These are phyloP conservation scores for Umbilicaria muhlenbergii DNA, from an alignment of 495 filamentous ascomycete species.

Conservation along the genomic window DNA sequence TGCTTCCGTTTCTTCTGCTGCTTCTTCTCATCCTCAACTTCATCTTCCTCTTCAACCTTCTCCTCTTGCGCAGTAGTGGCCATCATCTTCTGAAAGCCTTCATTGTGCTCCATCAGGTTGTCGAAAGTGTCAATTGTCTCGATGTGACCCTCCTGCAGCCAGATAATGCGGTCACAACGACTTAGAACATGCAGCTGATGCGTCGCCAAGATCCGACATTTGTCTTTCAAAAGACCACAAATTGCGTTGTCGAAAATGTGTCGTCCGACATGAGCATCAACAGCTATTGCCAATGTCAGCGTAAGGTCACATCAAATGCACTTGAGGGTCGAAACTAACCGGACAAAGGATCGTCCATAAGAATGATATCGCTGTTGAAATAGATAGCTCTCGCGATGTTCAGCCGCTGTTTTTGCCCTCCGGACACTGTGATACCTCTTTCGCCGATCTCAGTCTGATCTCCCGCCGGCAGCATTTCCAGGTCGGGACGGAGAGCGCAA, in stretches of 20 bases:
- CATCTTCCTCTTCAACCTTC: conserved; percentile 32
- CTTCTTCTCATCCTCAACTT: conserved; percentile 34
- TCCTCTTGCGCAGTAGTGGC: conserved; percentile 65
- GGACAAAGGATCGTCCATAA: conserved; percentile 75
- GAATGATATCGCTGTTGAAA: conserved; percentile 62
- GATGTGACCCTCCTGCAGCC: conserved; percentile 76
- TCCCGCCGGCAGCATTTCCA: conserved; percentile 36
- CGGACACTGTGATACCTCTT: conserved; percentile 48
- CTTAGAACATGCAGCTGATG: conserved; percentile 88
- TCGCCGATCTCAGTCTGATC: conserved; percentile 46
- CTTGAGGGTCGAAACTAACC: no score
- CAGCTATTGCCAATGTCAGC: conserved; percentile 25
- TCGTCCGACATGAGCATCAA: conserved; percentile 76
- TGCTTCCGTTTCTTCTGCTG: conserved; percentile 38
- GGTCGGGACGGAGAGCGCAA: conserved; percentile 40
- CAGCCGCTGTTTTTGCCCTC: conserved; percentile 49
- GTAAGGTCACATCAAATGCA: no score
- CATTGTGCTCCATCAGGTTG: conserved; percentile 63
- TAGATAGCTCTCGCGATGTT: conserved; percentile 79
- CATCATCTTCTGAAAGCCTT: conserved; percentile 66
- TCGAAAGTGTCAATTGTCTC: conserved; percentile 76
- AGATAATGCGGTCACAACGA: conserved; percentile 79
- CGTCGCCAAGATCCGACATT: conserved; percentile 81
- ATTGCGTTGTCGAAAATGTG: conserved; percentile 97
- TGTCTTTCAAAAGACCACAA: conserved; percentile 72